Evolutionary conservation across 176 grass and related monocot species (phyloP), one percentile per base, ranked within the genome.

Genomic region (Oryza officinalis): DNA sequence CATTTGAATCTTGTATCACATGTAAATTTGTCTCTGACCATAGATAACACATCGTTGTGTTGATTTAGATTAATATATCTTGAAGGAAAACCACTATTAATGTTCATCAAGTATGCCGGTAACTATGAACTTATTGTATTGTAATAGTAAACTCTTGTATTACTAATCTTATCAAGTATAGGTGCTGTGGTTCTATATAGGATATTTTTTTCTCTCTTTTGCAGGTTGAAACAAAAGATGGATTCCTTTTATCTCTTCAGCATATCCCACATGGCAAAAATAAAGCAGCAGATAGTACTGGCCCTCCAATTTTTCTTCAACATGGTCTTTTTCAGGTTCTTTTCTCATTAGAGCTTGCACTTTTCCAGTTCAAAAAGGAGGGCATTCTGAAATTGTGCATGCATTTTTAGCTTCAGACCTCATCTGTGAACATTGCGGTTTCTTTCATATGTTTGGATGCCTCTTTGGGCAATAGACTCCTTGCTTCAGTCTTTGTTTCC

Each of bases 261-360:
- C 92, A 75, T 80, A 89, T 98, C 79, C 91, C 90, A 18, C 87
- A 54, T 77, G 95, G 92, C 32, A 91, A 77, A 87, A 90, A 85
- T 65, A 60, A 71, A 84, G 45, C 90, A 64, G 23, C 27, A 14
- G 27, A 87, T 63, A 95, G 47, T 33, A 27, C 71, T 74, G 79
- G 88, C 30, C 88, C 90, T 90, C 89, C 92, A 26, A 89, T 98
- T 77, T 98, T 93, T 85, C 95, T 98, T 81, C 95, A 98, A 50
- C 95, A 98, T 65, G 95, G 95, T 40, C 92, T 98, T 81, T 98
- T 98, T 90, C 92, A 95, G 92, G 95, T 97, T 90, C 37, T 66
- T 60, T 72, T 38, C 71, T 85, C 26, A 28, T 80, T 85, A 66
- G 20, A 65, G 32, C 20, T 60, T 60, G 54, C 54, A 60, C 6